phyloP scores from a whole-genome alignment of 1,139 yeast species.

The Yamadazyma epiphylla region DNA sequence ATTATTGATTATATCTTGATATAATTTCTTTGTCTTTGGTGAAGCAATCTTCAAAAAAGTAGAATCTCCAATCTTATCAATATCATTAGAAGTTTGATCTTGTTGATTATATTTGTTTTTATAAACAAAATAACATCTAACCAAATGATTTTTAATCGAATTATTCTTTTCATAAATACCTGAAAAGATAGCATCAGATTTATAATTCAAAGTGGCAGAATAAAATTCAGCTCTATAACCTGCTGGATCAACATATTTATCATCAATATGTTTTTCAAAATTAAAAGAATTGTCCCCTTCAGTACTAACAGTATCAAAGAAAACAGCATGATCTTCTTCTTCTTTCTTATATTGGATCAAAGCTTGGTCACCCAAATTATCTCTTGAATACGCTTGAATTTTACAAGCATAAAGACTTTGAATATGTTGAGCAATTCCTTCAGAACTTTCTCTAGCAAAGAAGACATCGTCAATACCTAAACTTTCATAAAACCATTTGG shows the following conservation, averaged over 20 bases:
- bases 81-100: slow-evolving; percentile 15
- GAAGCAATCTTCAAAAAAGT: slow-evolving; percentile 81
- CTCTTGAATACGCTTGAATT: slow-evolving; percentile 69
- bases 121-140: slow-evolving; percentile 84
- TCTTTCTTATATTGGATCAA: slow-evolving; percentile 74
- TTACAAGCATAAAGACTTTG: slow-evolving; percentile 91
- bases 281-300: slow-evolving; percentile 22
- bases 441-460: slow-evolving; percentile 81
- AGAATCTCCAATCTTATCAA: slow-evolving; percentile 70
- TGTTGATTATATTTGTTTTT: slow-evolving; percentile 54
- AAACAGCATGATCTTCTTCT: slow-evolving; percentile 84
- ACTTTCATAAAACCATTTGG: slow-evolving; percentile 83
- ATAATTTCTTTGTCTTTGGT: slow-evolving; percentile 70
- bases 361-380: slow-evolving; percentile 31
- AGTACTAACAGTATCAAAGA: slow-evolving; percentile 60
- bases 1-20: slow-evolving; percentile 66
- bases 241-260: slow-evolving; percentile 65
- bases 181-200: slow-evolving; percentile 42
- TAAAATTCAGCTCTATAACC: slow-evolving; percentile 81
- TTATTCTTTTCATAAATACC: slow-evolving; percentile 37
- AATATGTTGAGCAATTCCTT: slow-evolving; percentile 76
- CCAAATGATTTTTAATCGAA: slow-evolving; percentile 43
- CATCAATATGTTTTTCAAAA: slow-evolving; percentile 73
- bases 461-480: slow-evolving; percentile 91
- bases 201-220: slow-evolving; percentile 59